phyloP scores from a whole-genome alignment of 164 flowering plant species.

The Nymphaea colorata region DNA sequence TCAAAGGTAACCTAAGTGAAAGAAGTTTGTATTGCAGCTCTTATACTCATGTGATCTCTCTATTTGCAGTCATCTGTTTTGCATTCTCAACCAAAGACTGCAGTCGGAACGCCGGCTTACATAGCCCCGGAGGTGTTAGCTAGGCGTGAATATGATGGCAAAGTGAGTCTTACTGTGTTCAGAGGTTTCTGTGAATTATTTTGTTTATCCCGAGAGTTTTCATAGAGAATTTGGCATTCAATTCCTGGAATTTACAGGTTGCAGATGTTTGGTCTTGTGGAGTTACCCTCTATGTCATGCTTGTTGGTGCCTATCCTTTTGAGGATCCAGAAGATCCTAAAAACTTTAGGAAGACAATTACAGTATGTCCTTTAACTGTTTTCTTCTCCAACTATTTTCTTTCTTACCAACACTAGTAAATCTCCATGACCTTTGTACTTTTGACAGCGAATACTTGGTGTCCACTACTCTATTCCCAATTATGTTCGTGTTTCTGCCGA shows the following conservation, averaged over 20 bases:
- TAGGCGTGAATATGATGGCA: constrained; percentile 68
- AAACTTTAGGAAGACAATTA: constrained; percentile 64
- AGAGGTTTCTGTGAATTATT: too few relatives aligned
- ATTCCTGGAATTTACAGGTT: constrained; percentile 24
- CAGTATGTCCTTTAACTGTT: constrained; percentile 20
- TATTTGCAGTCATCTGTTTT: constrained; percentile 54
- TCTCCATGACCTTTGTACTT: too few relatives aligned
- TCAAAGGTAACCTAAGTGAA: constrained; percentile 39
- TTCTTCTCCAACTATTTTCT: too few relatives aligned
- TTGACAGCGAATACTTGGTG: constrained; percentile 60
- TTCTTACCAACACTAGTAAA: too few relatives aligned
- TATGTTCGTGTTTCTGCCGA: constrained; percentile 56
- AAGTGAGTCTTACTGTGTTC: constrained; percentile 21
- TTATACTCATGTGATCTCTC: constrained; percentile 2
- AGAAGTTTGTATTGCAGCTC: neutral
- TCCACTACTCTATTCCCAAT: constrained; percentile 68
- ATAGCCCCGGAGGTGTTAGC: constrained; percentile 80
- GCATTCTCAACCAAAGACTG: constrained; percentile 84
- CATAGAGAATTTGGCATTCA: neutral
- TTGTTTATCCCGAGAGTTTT: too few relatives aligned
- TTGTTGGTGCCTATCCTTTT: constrained; percentile 83
- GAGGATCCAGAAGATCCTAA: constrained; percentile 81
- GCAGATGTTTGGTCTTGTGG: constrained; percentile 97
- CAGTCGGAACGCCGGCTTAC: constrained; percentile 84
- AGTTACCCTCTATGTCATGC: constrained; percentile 80